Percentiles rank a stretch among this genome's conserved stretches.
Evolutionary conservation across 306 rosid genomes (phyloP).

Genomic region (Pyrus bretschneideri): DNA sequence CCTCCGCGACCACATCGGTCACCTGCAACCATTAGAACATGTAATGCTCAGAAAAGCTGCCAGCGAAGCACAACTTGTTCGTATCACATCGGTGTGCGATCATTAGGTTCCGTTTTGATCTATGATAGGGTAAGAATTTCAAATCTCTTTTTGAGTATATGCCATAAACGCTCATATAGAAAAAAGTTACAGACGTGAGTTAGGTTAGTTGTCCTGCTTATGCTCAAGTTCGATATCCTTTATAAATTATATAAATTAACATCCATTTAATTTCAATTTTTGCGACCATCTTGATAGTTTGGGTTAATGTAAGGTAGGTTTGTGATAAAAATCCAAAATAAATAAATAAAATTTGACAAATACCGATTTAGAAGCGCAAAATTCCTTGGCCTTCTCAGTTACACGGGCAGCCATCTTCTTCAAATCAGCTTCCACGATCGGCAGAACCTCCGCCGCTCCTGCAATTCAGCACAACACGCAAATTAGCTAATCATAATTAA

Average conservation of each 20-base stretch:
- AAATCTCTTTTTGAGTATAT: not conserved
- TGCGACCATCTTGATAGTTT: not conserved
- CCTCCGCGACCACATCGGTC: constrained; percentile 32
- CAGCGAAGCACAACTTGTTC: not conserved
- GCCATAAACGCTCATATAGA: not conserved
- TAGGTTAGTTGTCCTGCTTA: too few species aligned
- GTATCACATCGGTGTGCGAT: not conserved
- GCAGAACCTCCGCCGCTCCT: constrained; percentile 53
- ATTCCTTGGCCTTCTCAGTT: constrained; percentile 25
- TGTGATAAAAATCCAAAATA: too few species aligned
- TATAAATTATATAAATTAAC: too few species aligned
- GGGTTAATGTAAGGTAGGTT: not conserved
- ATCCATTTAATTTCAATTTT: not conserved
- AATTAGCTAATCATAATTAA: not conserved
- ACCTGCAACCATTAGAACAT: constrained; percentile 22
- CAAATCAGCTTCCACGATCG: constrained; percentile 48
- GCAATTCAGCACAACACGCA: not conserved
- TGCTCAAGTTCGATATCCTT: too few species aligned
- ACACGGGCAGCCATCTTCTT: constrained; percentile 29
- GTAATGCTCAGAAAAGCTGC: not conserved
- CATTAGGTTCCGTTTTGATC: not conserved
- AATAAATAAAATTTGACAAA: not conserved
- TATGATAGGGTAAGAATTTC: not conserved
- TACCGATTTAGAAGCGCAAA: constrained; percentile 46
- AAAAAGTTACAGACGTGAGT: too few species aligned